Percentiles rank a stretch among this genome's conserved stretches.
Conservation (phyloP, 768 basidiomycete genomes). For the Mycena epipterygia region DNA sequence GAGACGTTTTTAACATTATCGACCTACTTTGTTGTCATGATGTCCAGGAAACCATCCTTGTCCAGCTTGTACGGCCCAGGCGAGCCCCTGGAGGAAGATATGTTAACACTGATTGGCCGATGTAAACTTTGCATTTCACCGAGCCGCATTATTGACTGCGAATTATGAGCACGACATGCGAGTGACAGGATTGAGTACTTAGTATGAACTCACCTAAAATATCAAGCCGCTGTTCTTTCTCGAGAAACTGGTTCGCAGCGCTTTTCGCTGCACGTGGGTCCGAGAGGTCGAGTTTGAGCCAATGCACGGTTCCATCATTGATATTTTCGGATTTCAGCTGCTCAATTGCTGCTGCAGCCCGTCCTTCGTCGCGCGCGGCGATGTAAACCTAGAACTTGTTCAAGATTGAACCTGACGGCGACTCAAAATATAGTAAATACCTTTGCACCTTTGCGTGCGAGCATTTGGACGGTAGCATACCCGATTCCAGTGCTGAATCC, state of each 20-base stretch:
- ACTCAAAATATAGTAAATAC: conserved; percentile 17
- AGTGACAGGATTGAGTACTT: no score
- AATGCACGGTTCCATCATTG: conserved; percentile 48
- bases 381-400: no score
- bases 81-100: no score
- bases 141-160: conserved; percentile 42
- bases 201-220: no score
- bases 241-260: conserved; percentile 53
- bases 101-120: no score
- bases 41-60: conserved; percentile 27
- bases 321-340: conserved; percentile 49
- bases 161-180: no score
- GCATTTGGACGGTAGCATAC: conserved; percentile 51
- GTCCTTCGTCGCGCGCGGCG: conserved; percentile 49
- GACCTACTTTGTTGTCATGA: conserved; percentile 38
- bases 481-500: conserved; percentile 53
- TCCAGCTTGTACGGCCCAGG: conserved; percentile 27
- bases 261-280: conserved; percentile 50
- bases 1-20: not conserved
- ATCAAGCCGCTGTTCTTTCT: no score
- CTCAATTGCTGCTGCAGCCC: conserved; percentile 48
- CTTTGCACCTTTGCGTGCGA: conserved; percentile 59
- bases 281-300: conserved; percentile 55
- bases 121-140: no score
- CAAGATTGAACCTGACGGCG: conserved; percentile 42